A percentile compares a stretch with the other conserved stretches of the same genome.
Conservation (phyloP, 2,329 filamentous ascomycete genomes). For the Diaporthe sp. region DNA sequence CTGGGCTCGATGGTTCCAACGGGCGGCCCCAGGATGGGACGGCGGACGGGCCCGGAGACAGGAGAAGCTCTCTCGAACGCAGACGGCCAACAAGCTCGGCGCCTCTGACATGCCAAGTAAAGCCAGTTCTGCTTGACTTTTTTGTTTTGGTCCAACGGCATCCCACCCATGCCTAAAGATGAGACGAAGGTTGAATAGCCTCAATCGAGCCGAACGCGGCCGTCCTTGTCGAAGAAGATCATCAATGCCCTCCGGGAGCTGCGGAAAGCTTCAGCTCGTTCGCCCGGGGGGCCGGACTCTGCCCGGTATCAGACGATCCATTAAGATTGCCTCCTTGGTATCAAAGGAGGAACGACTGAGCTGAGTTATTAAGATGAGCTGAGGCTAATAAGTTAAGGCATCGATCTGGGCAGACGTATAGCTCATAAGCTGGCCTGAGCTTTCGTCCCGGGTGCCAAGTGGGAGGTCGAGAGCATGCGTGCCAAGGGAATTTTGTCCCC, state of each 20-base stretch:
- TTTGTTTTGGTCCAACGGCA: neutral
- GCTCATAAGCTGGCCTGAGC: neutral
- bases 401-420: conserved; percentile 1
- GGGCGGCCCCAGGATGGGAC: neutral
- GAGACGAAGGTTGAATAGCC: conserved; percentile 7
- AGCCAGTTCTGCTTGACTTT: conserved; percentile 21
- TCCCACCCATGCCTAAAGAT: conserved; percentile 20
- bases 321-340: conserved; percentile 13
- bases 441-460: neutral
- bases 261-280: conserved; percentile 19
- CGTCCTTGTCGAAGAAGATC: neutral
- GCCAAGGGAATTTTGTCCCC: conserved; percentile 3
- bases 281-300: neutral
- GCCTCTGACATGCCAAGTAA: conserved; percentile 24
- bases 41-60: neutral
- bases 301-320: conserved; percentile 2
- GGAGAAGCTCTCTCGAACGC: neutral
- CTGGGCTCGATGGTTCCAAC: neutral
- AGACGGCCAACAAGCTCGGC: conserved; percentile 16
- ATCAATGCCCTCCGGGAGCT: conserved; percentile 17
- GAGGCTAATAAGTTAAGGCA: neutral
- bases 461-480: neutral
- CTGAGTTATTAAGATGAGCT: neutral
- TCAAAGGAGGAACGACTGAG: neutral
- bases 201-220: neutral